Evolutionary conservation across 116 monocot species (phyloP).

Genomic region (Papilionanthe hybrid): DNA sequence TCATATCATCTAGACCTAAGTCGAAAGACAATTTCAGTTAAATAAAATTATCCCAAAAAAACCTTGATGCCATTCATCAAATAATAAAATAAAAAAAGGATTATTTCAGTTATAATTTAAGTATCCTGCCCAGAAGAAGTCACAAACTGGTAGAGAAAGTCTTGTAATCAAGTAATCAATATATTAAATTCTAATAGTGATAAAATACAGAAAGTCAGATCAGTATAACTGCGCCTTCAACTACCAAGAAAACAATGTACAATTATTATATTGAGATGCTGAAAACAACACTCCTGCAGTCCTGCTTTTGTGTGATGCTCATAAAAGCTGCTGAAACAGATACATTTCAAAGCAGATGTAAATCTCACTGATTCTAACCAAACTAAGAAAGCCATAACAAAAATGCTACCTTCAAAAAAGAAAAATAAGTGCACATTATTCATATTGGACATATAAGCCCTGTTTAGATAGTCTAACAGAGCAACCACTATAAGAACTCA

Average conservation of each 20-base stretch:
- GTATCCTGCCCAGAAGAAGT: not conserved
- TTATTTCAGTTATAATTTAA: not conserved
- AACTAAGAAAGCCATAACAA: not conserved
- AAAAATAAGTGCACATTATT: not conserved
- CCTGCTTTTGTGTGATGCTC: not conserved
- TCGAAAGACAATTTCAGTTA: not conserved
- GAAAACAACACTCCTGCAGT: not conserved
- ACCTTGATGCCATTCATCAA: not conserved
- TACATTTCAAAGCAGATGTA: not conserved
- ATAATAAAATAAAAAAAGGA: not conserved
- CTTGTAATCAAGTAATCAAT: not conserved
- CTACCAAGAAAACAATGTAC: not conserved
- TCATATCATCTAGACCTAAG: not conserved
- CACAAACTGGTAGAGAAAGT: not conserved
- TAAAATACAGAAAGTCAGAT: not conserved
- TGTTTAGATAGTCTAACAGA: not conserved
- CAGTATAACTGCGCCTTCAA: not conserved
- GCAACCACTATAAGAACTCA: not conserved
- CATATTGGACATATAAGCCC: not conserved
- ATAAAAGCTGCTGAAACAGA: not conserved
- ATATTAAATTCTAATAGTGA: not conserved
- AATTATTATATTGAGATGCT: not conserved
- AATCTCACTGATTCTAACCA: not conserved
- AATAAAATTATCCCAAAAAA: not conserved
- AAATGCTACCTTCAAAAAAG: not conserved